Base-by-base conservation (phyloP, 495 filamentous ascomycete species). In the Penicillium herquei region DNA sequence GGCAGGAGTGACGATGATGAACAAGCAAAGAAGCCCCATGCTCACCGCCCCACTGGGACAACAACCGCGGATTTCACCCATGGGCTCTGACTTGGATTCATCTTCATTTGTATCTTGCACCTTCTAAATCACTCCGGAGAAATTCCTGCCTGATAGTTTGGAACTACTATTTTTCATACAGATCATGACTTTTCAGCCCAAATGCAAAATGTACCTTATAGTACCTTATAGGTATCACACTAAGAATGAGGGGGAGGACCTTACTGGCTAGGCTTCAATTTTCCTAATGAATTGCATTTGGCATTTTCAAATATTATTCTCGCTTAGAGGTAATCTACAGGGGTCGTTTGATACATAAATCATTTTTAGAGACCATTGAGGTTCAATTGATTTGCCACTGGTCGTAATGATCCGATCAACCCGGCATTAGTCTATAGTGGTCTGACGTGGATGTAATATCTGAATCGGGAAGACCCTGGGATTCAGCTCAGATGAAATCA, bases 1-100 rank as follows among this genome's bases (percentile, higher is more conserved):
- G 39, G 26, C n/a, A 18, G 45, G 44, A 59, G 39, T 52, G 55
- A 56, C 53, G 54, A 56, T 42, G 58, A 52, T 54, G 51, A 46
- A 26, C 43, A 46, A 35, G 51, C 33, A 45, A 45, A 45, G 51
- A 57, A 52, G 50, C 46, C 42, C 47, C 45, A 31, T 35, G 34
- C 21, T 39, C 34, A 39, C 37, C 37, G 49, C 43, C 43, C 43
- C 43, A 46, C 43, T 46, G 21, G 43, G 43, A 14, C 26, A 46
- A 32, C 43, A 21, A 18, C 31, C 43, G 43, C 21, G 13, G 43
- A 46, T 46, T 46, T 46, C 26, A 18, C 4, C n/a, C 2, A 7
- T 13, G 6, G 8, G 14, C 14, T 41, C 39, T 41, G 11, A 7
- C 18, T 11, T 7, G 0, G 13, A 14, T 45, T 12, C 43, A 45